These are phyloP conservation scores for Auricularia cornea DNA, from an alignment of 768 basidiomycete species.

Conservation along the genomic window DNA sequence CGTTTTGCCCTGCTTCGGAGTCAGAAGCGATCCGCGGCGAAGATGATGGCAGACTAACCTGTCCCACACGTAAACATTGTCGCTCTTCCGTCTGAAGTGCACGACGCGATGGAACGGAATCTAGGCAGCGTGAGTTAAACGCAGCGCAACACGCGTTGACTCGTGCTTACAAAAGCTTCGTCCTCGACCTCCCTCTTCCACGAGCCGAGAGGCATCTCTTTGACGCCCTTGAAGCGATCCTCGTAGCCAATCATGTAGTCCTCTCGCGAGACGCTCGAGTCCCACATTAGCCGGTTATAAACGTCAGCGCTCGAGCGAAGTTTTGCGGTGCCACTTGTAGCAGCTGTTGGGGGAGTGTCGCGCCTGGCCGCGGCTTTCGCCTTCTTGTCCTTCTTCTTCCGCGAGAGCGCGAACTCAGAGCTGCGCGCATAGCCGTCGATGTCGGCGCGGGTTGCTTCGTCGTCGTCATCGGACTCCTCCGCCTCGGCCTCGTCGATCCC, in stretches of 20 bases:
- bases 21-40: neutral
- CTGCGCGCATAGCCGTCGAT: neutral
- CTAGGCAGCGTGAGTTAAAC: constrained; percentile 5
- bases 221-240: constrained; percentile 17
- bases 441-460: constrained; percentile 4
- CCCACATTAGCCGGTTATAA: constrained; percentile 18
- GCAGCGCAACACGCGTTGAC: no score
- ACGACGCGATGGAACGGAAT: constrained; percentile 19
- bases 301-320: constrained; percentile 16
- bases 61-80: constrained; percentile 15
- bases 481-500: constrained; percentile 8
- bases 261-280: constrained; percentile 10
- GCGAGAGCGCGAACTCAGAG: neutral
- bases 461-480: constrained; percentile 8
- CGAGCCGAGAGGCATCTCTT: constrained; percentile 10
- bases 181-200: constrained; percentile 19
- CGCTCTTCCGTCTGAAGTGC: constrained; percentile 12
- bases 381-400: neutral
- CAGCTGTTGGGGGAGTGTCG: neutral
- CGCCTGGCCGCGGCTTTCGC: neutral
- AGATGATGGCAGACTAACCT: neutral
- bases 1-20: neutral
- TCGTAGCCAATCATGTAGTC: constrained; percentile 17
- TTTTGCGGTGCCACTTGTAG: constrained; percentile 9
- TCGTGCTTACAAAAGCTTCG: constrained; percentile 18